Conservation (phyloP, 306 rosid species). For the Malus asiatica region DNA sequence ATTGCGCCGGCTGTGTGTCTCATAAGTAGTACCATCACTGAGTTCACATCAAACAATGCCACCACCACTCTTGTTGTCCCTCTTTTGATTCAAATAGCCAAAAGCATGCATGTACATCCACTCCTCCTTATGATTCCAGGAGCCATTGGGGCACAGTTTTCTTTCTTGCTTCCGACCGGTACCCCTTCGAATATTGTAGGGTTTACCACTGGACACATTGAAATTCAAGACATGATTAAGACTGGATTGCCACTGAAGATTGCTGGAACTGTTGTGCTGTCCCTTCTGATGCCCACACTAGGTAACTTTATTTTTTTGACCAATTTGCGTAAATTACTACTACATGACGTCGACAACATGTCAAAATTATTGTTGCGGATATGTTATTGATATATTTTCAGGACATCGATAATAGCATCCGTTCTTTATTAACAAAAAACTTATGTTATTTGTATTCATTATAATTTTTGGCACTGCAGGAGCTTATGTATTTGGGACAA, state of each 20-base stretch:
- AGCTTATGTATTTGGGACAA: conserved; percentile 48
- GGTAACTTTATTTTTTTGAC: conserved; percentile 26
- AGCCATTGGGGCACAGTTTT: conserved; percentile 68
- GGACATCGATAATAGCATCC: too few relatives aligned
- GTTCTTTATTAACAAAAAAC: too few relatives aligned
- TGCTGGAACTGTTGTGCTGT: conserved; percentile 44
- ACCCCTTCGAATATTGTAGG: conserved; percentile 83
- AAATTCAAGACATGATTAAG: conserved; percentile 70
- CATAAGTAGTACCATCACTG: conserved; percentile 61
- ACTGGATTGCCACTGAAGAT: conserved; percentile 66
- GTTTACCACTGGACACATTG: conserved; percentile 65
- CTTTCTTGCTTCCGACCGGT: conserved; percentile 70
- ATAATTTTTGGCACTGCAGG: conserved; percentile 39
- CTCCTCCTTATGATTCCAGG: conserved; percentile 81
- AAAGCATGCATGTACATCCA: conserved; percentile 59
- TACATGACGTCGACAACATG: not conserved
- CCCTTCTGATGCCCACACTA: conserved; percentile 72
- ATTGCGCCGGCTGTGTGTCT: conserved; percentile 66
- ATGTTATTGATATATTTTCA: not conserved
- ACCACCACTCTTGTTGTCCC: conserved; percentile 73
- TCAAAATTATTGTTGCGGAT: too few relatives aligned
- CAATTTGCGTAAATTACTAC: too few relatives aligned
- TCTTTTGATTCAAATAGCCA: conserved; percentile 56
- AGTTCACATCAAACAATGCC: conserved; percentile 79
- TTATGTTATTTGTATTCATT: too few relatives aligned